Base-by-base conservation (phyloP, 2,329 filamentous ascomycete species). In the Arthrinium phaeospermum region DNA sequence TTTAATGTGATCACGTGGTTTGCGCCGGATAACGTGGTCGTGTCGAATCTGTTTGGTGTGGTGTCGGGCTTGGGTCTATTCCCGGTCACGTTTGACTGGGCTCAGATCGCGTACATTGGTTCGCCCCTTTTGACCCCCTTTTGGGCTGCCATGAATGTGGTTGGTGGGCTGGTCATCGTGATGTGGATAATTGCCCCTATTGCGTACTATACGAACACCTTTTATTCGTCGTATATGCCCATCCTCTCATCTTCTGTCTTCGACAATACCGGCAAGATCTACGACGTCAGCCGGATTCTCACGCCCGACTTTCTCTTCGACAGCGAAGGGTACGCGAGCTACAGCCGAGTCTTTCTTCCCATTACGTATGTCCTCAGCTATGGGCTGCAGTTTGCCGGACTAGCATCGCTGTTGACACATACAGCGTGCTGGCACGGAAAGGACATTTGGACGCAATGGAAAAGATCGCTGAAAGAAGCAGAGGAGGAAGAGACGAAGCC, bases 1-100 rank as follows among this genome's bases (percentile, higher is more conserved):
- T 97, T 97, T 86, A 97, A 91, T 80, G 92, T 96, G 74, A 86
- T 97, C 72, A 97, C 94, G 19, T 97, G 94, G 94, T 93, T 95
- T 80, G 93, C 93, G 3, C 94, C 94, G 0, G 91, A 94, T 75
- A 97, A 92, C 76, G 92, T 96, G n/a, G 91, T 97, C 3, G 85
- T 97, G 64, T 92, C 94, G 44, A 97, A 97, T 80, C 85, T 97
- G 75, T 97, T 97, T 79, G 94, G 94, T 22, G 92, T 96, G 22
- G 89, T 91, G n/a, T 96, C 94, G 1, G 94, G 94, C 2, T 87
- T 97, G 19, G 94, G 94, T 0, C 83, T 97, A 46, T 94, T 97
- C 74, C 94, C 94, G 0, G 80, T 97, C 77, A 97, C 94, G 0
- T 97, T 97, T 78, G 94, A 97, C 83, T 97, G 94, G 94, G 93